These are phyloP conservation scores for Trichosporon inkin DNA, from an alignment of 1,284 basidiomycete species.

Conservation along the genomic window DNA sequence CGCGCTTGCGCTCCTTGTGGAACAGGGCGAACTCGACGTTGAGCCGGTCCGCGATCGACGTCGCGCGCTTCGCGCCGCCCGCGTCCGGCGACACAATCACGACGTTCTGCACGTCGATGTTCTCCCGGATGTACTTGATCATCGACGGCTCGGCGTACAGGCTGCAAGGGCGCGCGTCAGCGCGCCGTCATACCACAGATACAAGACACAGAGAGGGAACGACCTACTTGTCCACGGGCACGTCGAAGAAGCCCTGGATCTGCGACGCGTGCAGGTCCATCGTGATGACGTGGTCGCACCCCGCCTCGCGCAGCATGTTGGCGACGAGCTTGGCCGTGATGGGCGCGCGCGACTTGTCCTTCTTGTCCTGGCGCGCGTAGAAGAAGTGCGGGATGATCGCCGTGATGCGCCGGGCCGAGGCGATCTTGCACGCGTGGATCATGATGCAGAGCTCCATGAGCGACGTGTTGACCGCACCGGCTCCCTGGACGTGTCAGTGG, in stretches of 20 bases:
- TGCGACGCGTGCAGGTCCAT: slow-evolving; percentile 99
- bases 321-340: slow-evolving; percentile 98
- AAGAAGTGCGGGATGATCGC: slow-evolving; percentile 94
- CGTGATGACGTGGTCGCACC: slow-evolving; percentile 99
- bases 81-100: slow-evolving; percentile 99
- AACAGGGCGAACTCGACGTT: slow-evolving; percentile 98
- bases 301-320: slow-evolving; percentile 96
- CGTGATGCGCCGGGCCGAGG: slow-evolving; percentile 91
- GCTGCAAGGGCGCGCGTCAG: slow-evolving; percentile 49
- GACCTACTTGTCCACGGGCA: slow-evolving; percentile 98
- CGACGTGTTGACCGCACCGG: slow-evolving; percentile 67
- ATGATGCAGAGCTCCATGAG: slow-evolving; percentile 98
- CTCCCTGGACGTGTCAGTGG: slow-evolving; percentile 31
- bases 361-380: slow-evolving; percentile 96
- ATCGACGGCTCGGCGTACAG: slow-evolving; percentile 97
- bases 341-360: slow-evolving; percentile 97
- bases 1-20: slow-evolving; percentile 99
- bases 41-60: slow-evolving; percentile 92
- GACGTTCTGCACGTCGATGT: slow-evolving; percentile 80
- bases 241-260: slow-evolving; percentile 99
- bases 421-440: slow-evolving; percentile 99
- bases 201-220: not conserved
- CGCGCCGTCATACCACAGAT: not conserved
- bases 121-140: slow-evolving; percentile 88
- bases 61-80: slow-evolving; percentile 96